These are phyloP conservation scores for Triticum timopheevii DNA, from an alignment of 176 grass and related monocot genomes.

Conservation along the genomic window DNA sequence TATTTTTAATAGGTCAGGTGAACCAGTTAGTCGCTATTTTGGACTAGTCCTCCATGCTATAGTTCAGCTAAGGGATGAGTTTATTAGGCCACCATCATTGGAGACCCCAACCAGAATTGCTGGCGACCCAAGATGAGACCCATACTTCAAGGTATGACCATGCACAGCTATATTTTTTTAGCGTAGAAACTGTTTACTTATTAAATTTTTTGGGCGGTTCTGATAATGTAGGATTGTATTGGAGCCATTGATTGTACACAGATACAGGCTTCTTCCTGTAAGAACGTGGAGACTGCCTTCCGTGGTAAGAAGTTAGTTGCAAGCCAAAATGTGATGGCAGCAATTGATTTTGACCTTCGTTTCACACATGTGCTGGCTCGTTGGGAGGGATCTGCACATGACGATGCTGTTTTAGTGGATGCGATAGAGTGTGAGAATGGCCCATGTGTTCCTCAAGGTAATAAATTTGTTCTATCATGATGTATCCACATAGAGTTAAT, in stretches of 20 bases:
- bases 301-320: not conserved
- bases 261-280: not conserved
- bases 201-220: not conserved
- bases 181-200: not conserved
- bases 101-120: slow-evolving; percentile 21
- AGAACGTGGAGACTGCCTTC: not conserved
- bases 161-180: not conserved
- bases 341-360: slow-evolving; percentile 7
- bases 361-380: slow-evolving; percentile 23
- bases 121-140: not conserved
- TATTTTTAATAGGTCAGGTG: slow-evolving; percentile 14
- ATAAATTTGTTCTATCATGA: not conserved
- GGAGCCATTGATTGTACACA: not conserved
- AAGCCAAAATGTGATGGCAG: slow-evolving; percentile 25
- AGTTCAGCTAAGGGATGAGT: not conserved
- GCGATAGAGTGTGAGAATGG: slow-evolving; percentile 6
- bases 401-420: not conserved
- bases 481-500: not conserved
- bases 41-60: slow-evolving; percentile 9
- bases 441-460: not conserved
- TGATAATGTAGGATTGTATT: not conserved
- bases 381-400: not conserved
- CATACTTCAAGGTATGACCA: slow-evolving; percentile 7
- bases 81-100: slow-evolving; percentile 22
- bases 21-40: slow-evolving; percentile 20